Percentiles rank a stretch among this genome's conserved stretches.
These are phyloP conservation scores for Globisporangium apiculatum DNA, from an alignment of 352 stramenopile genomes.

Conservation along the genomic window DNA sequence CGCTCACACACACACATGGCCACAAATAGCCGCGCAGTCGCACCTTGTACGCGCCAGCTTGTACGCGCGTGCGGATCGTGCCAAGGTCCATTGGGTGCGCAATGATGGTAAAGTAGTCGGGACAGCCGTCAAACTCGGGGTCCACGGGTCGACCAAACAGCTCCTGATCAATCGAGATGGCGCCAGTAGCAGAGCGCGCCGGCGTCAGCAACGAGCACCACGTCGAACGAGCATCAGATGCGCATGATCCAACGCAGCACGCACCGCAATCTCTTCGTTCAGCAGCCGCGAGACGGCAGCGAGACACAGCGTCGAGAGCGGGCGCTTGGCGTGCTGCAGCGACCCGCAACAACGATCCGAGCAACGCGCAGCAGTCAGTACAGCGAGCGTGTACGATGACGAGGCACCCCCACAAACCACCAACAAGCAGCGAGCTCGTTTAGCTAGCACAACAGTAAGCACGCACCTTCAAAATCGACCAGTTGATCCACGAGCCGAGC, in stretches of 20 bases:
- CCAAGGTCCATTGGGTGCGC: slow-evolving; percentile 81
- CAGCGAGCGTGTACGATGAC: neutral
- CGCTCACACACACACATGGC: too few species aligned
- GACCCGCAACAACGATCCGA: too few species aligned
- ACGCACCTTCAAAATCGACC: slow-evolving; percentile 44
- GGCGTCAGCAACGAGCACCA: neutral
- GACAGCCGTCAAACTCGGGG: slow-evolving; percentile 73
- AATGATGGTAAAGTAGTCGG: slow-evolving; percentile 80
- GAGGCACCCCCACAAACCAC: neutral
- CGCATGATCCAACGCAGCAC: neutral
- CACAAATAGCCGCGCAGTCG: slow-evolving; percentile 1
- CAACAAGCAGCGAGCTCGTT: neutral
- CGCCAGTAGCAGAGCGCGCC: neutral
- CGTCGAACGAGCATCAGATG: too few species aligned
- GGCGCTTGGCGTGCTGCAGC: slow-evolving; percentile 18
- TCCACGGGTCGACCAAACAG: slow-evolving; percentile 82
- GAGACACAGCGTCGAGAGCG: slow-evolving; percentile 50
- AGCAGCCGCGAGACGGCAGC: slow-evolving; percentile 55
- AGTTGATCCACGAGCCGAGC: slow-evolving; percentile 63
- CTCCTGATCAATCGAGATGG: slow-evolving; percentile 30
- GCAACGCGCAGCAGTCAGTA: neutral
- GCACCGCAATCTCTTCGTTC: slow-evolving; percentile 68
- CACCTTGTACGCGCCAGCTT: slow-evolving; percentile 64
- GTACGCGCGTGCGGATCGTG: slow-evolving; percentile 62
- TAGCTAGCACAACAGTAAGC: neutral